Conservation (phyloP, 2,329 filamentous ascomycete species). For the Clonostachys chloroleuca region DNA sequence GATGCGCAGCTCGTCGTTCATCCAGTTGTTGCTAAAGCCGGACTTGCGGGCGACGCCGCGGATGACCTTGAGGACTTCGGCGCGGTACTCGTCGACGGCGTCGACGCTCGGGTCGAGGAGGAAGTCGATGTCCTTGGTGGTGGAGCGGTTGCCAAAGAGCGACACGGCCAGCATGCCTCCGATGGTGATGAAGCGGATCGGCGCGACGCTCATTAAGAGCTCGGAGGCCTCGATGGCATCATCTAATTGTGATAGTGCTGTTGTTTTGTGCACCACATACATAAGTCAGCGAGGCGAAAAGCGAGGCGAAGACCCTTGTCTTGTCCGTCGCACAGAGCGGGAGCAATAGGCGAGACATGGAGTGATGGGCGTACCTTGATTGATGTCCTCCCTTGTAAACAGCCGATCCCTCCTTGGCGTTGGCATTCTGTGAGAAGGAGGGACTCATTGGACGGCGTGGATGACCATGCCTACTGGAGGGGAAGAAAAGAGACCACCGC, state of each 20-base stretch:
- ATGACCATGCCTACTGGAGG: too few species aligned
- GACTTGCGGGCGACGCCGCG: slow-evolving; percentile 2
- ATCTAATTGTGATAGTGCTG: slow-evolving; percentile 6
- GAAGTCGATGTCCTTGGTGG: slow-evolving; percentile 11
- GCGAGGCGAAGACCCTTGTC: too few species aligned
- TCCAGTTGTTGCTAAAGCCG: slow-evolving; percentile 7
- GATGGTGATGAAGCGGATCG: slow-evolving; percentile 12
- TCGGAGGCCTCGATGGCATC: slow-evolving; percentile 8
- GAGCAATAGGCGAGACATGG: too few species aligned
- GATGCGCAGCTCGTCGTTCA: slow-evolving; percentile 11
- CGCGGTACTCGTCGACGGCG: slow-evolving; percentile 9
- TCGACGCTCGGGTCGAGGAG: slow-evolving; percentile 14
- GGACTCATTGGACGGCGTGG: too few species aligned
- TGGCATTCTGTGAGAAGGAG: too few species aligned
- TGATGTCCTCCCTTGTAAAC: too few species aligned
- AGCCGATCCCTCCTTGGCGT: too few species aligned
- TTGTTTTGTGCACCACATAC: neutral
- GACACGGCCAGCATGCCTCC: slow-evolving; percentile 11
- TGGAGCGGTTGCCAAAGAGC: slow-evolving; percentile 6
- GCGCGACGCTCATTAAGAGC: slow-evolving; percentile 11
- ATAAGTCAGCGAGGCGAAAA: too few species aligned
- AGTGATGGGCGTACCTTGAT: too few species aligned
- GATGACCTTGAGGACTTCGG: slow-evolving; percentile 6
- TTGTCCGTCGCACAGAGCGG: too few species aligned
- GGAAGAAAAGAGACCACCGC: too few species aligned